These are phyloP conservation scores for Sherardia arvensis DNA, from an alignment of 257 asterid genomes.

Conservation along the genomic window DNA sequence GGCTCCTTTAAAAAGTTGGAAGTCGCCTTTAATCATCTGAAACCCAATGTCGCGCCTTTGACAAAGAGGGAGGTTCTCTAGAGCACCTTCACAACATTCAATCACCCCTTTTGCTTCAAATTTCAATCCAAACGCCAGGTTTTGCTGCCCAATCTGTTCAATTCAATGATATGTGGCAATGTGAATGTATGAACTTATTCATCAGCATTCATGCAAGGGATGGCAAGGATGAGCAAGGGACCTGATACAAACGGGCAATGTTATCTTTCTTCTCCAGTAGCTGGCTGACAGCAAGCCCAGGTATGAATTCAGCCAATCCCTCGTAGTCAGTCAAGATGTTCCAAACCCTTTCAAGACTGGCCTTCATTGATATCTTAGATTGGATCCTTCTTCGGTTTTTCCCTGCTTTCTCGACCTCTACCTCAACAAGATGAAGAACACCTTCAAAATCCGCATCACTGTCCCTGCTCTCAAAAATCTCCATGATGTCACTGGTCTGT, in stretches of 20 bases:
- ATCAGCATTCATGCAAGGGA: neutral
- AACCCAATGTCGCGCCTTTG: conserved; percentile 73
- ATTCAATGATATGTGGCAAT: neutral
- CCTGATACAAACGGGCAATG: conserved; percentile 76
- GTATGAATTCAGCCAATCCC: conserved; percentile 71
- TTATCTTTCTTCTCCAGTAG: conserved; percentile 60
- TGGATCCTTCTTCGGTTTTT: conserved; percentile 48
- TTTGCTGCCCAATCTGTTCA: conserved; percentile 70
- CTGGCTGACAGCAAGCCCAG: conserved; percentile 73
- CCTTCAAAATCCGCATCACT: neutral
- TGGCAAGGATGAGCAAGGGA: conserved; percentile 11
- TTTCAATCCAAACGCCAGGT: conserved; percentile 66
- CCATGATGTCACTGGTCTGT: neutral
- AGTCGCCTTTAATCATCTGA: conserved; percentile 89
- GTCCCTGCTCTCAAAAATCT: neutral
- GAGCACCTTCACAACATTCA: conserved; percentile 75
- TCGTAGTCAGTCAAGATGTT: conserved; percentile 71
- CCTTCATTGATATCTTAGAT: conserved; percentile 49
- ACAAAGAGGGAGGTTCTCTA: conserved; percentile 40
- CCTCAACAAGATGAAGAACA: conserved; percentile 30
- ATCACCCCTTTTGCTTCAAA: conserved; percentile 71
- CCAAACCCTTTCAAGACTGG: conserved; percentile 60
- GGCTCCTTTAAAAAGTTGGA: conserved; percentile 61
- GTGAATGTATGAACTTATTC: neutral
- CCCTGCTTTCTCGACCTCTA: conserved; percentile 49